Conservation (phyloP, 1,139 yeast species). For the Scheffersomyces segobiensis region DNA sequence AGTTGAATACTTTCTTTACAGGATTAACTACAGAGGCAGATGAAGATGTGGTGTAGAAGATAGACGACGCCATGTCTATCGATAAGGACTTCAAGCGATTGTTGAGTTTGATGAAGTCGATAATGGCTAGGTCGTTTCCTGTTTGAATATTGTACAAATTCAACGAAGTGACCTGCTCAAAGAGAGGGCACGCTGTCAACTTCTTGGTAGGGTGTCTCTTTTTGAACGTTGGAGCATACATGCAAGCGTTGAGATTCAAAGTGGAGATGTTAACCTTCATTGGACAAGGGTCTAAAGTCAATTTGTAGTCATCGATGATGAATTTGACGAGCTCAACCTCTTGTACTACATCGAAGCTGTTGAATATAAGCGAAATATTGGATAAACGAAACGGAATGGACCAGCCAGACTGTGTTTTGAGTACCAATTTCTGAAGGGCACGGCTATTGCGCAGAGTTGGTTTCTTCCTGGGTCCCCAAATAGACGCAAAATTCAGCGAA, state of each 20-base stretch:
- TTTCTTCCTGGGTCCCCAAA: slow-evolving; percentile 10
- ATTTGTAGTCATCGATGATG: slow-evolving; percentile 42
- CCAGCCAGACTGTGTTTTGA: slow-evolving; percentile 52
- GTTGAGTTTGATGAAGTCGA: slow-evolving; percentile 37
- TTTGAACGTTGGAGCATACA: slow-evolving; percentile 20
- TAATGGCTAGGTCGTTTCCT: slow-evolving; percentile 48
- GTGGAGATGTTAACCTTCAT: slow-evolving; percentile 14
- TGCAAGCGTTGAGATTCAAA: slow-evolving; percentile 27
- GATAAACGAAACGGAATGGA: slow-evolving; percentile 41
- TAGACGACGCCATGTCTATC: slow-evolving; percentile 49
- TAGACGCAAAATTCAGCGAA: slow-evolving; percentile 1
- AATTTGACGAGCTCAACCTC: slow-evolving; percentile 48
- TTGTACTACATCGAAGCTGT: slow-evolving; percentile 45
- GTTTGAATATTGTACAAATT: slow-evolving; percentile 38
- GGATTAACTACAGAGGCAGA: background rate
- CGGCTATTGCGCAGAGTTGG: slow-evolving; percentile 18
- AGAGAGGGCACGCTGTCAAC: slow-evolving; percentile 18
- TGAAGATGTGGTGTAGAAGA: slow-evolving; percentile 35
- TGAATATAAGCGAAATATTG: slow-evolving; percentile 26
- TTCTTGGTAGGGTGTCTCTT: slow-evolving; percentile 12
- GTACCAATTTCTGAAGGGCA: slow-evolving; percentile 19
- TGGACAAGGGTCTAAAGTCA: slow-evolving; percentile 7
- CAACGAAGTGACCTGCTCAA: slow-evolving; percentile 36
- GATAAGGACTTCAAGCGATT: slow-evolving; percentile 31
- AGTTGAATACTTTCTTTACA: slow-evolving; percentile 27